A percentile compares a stretch with the other conserved stretches of the same genome.
These are phyloP conservation scores for Citrullus colocynthis DNA, from an alignment of 306 rosid species.

Conservation along the genomic window DNA sequence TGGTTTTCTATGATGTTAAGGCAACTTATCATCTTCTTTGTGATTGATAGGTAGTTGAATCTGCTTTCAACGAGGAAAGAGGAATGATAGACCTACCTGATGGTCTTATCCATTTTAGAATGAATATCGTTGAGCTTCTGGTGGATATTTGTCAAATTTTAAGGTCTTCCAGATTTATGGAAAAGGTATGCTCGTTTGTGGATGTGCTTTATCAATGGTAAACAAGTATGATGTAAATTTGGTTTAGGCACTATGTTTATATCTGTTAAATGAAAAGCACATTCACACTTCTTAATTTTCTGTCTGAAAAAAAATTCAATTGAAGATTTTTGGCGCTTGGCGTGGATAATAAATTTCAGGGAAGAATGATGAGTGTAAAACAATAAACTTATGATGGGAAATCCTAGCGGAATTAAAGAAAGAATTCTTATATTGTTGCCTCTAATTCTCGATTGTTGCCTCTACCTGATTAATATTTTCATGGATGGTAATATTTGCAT, in stretches of 20 bases:
- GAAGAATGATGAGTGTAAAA: neutral
- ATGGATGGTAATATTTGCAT: neutral
- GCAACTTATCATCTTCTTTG: slow-evolving; percentile 7
- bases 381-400: neutral
- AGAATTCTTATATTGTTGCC: neutral
- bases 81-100: slow-evolving; percentile 75
- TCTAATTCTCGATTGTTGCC: neutral
- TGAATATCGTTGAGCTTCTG: slow-evolving; percentile 76
- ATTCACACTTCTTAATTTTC: neutral
- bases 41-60: slow-evolving; percentile 64
- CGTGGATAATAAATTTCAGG: neutral
- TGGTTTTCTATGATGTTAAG: neutral
- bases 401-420: neutral
- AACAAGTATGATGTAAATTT: neutral
- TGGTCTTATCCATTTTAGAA: slow-evolving; percentile 75
- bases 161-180: slow-evolving; percentile 55
- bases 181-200: slow-evolving; percentile 41
- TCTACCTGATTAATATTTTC: neutral
- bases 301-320: neutral
- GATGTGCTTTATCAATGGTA: neutral
- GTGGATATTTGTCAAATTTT: slow-evolving; percentile 89
- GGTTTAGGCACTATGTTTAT: neutral
- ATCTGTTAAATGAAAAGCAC: neutral
- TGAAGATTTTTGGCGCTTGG: neutral
- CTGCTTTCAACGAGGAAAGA: slow-evolving; percentile 47